These are phyloP conservation scores for Penicillium egyptiacum DNA, from an alignment of 495 filamentous ascomycete species.

Conservation along the genomic window DNA sequence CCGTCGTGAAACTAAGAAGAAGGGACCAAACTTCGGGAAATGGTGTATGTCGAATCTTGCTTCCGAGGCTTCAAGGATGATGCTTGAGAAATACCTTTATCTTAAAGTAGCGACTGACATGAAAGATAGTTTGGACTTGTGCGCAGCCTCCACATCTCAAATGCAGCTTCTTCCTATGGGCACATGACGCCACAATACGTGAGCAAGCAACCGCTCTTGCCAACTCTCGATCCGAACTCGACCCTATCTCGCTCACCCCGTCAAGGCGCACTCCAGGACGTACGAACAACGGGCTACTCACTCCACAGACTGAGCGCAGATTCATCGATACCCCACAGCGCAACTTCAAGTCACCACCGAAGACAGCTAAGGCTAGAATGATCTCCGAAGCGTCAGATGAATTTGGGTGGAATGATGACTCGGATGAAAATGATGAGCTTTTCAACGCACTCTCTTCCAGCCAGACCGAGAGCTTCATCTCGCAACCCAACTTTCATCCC, in stretches of 20 bases:
- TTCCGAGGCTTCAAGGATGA: neutral
- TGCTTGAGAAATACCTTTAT: neutral
- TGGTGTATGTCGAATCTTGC: slow-evolving; percentile 42
- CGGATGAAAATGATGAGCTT: slow-evolving; percentile 35
- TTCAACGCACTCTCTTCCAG: slow-evolving; percentile 14
- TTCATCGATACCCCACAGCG: slow-evolving; percentile 20
- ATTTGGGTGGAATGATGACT: slow-evolving; percentile 47
- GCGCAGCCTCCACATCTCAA: slow-evolving; percentile 48
- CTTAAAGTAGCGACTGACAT: neutral
- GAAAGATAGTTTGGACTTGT: slow-evolving; percentile 60
- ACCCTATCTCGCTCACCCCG: slow-evolving; percentile 18
- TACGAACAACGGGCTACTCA: slow-evolving; percentile 30
- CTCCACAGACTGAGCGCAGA: slow-evolving; percentile 38
- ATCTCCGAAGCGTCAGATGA: slow-evolving; percentile 47
- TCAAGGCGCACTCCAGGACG: slow-evolving; percentile 25
- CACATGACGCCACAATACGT: slow-evolving; percentile 57
- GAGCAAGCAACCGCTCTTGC: slow-evolving; percentile 52
- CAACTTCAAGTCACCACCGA: slow-evolving; percentile 28
- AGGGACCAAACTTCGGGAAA: slow-evolving; percentile 62
- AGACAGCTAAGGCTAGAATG: slow-evolving; percentile 39
- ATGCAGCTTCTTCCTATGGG: slow-evolving; percentile 75
- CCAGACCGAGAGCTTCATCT: slow-evolving; percentile 19
- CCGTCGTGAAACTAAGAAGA: slow-evolving; percentile 63
- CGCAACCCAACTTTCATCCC: slow-evolving; percentile 25
- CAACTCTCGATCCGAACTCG: slow-evolving; percentile 48